Base-by-base conservation (phyloP, 768 basidiomycete species). In the Mrakia hoshinonis region DNA sequence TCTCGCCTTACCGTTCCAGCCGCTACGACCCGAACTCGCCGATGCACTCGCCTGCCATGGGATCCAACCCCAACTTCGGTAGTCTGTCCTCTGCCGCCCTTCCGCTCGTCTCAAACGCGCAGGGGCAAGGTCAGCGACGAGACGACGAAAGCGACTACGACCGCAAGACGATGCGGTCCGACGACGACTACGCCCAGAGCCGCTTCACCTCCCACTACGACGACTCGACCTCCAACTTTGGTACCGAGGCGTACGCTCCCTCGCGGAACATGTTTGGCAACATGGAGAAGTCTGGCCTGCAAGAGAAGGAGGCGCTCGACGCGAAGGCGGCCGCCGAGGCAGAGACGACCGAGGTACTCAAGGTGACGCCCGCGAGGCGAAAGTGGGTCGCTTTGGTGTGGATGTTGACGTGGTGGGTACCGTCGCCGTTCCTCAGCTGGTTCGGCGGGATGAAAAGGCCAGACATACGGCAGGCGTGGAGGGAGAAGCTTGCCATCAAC, bases 241-340 rank as follows among this genome's bases (percentile, higher is more conserved):
- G 92, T 4, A 90, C 90, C 3, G 93, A 96, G 77, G 90, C 89
- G 0, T 97, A 96, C 76, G 94, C 93, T 0, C 94, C 94, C 0
- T 92, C 91, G 0, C 82, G 91, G 39, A 96, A 96, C 76, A 97
- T 96, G 94, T 96, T 97, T 85, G 87, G 89, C 74, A 87, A 86
- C 73, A 84, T 86, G 1, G 89, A 92, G 73, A 89, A 87, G 78
- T 85, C 87, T 73, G 87, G 84, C 6, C 75, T 89, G 51, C 92
- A 93, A 81, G 92, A 54, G 36, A 22, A 60, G 22, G 70, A 95
- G 75, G 85, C 87, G 5, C 81, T 95, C 1, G 86, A 92, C 0
- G 90, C 89, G 0, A 91, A 92, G 77, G 86, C 46, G 26, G 58
- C 29, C 0, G 34, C 51, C 61, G 92, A 95, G 72, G 87, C 89